Evolutionary conservation across 2,329 filamentous ascomycete species (phyloP).

Genomic region (Corinectria fuckeliana): DNA sequence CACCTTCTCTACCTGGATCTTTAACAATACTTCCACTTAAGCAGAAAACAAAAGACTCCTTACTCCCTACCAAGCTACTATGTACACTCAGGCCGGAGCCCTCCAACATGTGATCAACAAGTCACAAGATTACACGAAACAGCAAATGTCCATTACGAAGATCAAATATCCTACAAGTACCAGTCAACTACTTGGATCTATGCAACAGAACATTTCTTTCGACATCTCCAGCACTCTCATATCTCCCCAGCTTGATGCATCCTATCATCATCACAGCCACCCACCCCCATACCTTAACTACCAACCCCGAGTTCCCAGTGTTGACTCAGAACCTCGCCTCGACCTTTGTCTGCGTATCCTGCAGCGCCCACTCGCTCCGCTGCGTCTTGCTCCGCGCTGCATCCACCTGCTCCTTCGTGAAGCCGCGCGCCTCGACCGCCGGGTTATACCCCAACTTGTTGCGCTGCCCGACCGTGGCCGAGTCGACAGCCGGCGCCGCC

Average conservation of each 20-base stretch:
- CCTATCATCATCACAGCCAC: background rate
- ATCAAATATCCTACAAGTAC: background rate
- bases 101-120: too few species aligned
- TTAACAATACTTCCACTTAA: background rate
- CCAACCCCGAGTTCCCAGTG: too few species aligned
- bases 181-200: background rate
- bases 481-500: slow-evolving; percentile 64
- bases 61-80: too few species aligned
- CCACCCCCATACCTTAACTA: too few species aligned
- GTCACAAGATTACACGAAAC: too few species aligned
- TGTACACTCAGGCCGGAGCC: too few species aligned
- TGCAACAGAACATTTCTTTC: background rate
- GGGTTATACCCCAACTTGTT: slow-evolving; percentile 89
- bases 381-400: slow-evolving; percentile 73
- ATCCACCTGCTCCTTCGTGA: slow-evolving; percentile 77
- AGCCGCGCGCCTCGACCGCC: slow-evolving; percentile 86
- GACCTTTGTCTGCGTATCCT: slow-evolving; percentile 61
- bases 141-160: background rate
- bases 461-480: slow-evolving; percentile 67
- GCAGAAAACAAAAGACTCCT: too few species aligned
- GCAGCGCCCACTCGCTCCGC: slow-evolving; percentile 76
- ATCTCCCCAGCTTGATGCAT: background rate
- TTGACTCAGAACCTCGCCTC: slow-evolving; percentile 43
- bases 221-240: background rate
- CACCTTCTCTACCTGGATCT: background rate